These are phyloP conservation scores for Cardamine resedifolia DNA, from an alignment of 345 rosid species.

Conservation along the genomic window DNA sequence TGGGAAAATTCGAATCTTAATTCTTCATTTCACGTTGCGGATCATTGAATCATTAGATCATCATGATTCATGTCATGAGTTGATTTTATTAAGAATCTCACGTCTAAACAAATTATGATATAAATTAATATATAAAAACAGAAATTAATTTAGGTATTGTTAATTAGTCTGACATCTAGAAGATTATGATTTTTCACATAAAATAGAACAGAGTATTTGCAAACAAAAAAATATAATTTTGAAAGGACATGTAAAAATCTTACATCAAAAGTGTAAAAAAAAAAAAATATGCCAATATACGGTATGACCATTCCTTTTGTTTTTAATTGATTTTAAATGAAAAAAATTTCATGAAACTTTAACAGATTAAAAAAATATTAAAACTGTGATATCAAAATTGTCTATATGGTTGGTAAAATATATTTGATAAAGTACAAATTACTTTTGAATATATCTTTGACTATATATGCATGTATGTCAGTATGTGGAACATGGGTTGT, in stretches of 20 bases:
- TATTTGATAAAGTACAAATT: constrained; percentile 7
- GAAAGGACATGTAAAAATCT: not conserved
- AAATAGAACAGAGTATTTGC: not conserved
- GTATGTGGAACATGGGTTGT: constrained; percentile 28
- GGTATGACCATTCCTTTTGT: not conserved
- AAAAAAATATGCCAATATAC: not conserved
- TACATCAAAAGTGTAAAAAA: not conserved
- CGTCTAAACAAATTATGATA: not conserved
- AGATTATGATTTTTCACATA: not conserved
- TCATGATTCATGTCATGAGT: not conserved
- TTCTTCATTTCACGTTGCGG: not conserved
- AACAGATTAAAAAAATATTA: not conserved
- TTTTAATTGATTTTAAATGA: not conserved
- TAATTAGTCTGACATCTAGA: not conserved
- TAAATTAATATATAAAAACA: not conserved
- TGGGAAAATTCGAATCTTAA: not conserved
- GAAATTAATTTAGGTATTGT: not conserved
- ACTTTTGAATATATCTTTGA: constrained; percentile 21
- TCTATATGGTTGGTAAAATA: not conserved
- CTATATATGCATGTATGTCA: constrained; percentile 25
- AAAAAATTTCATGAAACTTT: not conserved
- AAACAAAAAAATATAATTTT: not conserved
- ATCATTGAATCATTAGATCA: not conserved
- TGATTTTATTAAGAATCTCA: not conserved
- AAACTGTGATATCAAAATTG: not conserved